Conservation (phyloP, 495 filamentous ascomycete genomes). For the Talaromyces ruber region DNA sequence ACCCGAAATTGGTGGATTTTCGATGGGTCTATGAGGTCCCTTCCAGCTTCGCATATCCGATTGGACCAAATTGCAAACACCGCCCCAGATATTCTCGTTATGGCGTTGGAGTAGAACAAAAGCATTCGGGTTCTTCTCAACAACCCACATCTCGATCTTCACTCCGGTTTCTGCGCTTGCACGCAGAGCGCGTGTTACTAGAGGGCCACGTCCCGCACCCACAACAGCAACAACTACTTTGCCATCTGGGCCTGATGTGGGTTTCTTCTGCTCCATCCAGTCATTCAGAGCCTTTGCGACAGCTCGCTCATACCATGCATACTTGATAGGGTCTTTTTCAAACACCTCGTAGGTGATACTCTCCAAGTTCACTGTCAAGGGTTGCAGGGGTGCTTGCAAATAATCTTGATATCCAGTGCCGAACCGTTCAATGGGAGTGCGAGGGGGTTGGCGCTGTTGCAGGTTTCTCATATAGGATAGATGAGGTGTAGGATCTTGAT, state of each 20-base stretch:
- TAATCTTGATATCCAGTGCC: conserved; percentile 85
- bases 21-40: conserved; percentile 39
- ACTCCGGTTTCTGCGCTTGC: conserved; percentile 72
- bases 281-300: conserved; percentile 76
- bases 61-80: conserved; percentile 74
- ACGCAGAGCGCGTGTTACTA: conserved; percentile 75
- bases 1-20: not conserved
- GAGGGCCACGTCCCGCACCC: conserved; percentile 82
- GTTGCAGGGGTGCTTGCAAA: conserved; percentile 88
- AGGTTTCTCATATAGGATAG: conserved; percentile 76
- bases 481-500: conserved; percentile 55
- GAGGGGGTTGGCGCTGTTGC: conserved; percentile 70
- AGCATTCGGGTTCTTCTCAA: conserved; percentile 98
- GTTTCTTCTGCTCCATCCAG: conserved; percentile 62
- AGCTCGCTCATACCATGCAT: conserved; percentile 86
- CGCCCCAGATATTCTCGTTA: conserved; percentile 68
- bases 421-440: conserved; percentile 55
- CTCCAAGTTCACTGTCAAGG: conserved; percentile 91
- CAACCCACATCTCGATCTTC: conserved; percentile 73
- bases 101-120: conserved; percentile 84
- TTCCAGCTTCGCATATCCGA: conserved; percentile 97
- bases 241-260: conserved; percentile 57
- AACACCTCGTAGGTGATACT: conserved; percentile 98
- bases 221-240: conserved; percentile 85
- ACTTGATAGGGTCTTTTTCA: conserved; percentile 96